Base-by-base conservation (phyloP, 2,329 filamentous ascomycete species). In the Fusarium miscanthi region DNA sequence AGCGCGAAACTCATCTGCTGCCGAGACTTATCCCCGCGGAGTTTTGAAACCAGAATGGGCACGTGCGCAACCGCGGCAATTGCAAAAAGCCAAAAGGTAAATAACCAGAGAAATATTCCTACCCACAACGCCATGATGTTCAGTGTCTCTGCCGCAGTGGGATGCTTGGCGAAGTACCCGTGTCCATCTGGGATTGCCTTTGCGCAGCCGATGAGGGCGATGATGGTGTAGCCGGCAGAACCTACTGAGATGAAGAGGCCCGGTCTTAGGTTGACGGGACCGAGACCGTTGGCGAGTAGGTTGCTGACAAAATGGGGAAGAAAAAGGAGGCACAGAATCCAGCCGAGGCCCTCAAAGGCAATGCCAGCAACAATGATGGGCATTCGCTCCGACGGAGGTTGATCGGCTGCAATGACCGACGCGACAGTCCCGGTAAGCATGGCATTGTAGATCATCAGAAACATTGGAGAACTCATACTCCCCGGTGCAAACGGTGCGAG, bases 391-490 rank as follows among this genome's bases (percentile, higher is more conserved):
- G 37, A 11, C 2, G 42, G 42, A 19, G 42, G 60, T 2, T 63
- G 60, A 8, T 63, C 56, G 0, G 37, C 42, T 19, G 60, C 60
- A 2, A 63, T 63, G 1, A 63, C 56, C 0, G 60, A 63, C 2
- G 60, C 60, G 30, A 63, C 35, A 3, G 60, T 63, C 0, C 60
- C 60, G 0, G 60, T 63, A 0, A 63, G 60, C 60, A 63, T 63
- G 0, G 60, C 30, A 2, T 63, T 63, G 23, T 63, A 63, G 16
- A 63, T 63, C 60, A 63, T 63, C 2, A 63, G 9, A n/a, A 63
- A 63, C 56, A 63, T 63, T 1, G 60, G 60, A n/a, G 60, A 63
- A n/a, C 56, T 63, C 60, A 61, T 49, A 9, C 60, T 61, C 11
- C 60, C 60, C 4, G 42, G 60, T 0, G 56, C 16, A 14, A 63